These are phyloP conservation scores for Caryocar brasiliense DNA, from an alignment of 441 rosid species.

Conservation along the genomic window DNA sequence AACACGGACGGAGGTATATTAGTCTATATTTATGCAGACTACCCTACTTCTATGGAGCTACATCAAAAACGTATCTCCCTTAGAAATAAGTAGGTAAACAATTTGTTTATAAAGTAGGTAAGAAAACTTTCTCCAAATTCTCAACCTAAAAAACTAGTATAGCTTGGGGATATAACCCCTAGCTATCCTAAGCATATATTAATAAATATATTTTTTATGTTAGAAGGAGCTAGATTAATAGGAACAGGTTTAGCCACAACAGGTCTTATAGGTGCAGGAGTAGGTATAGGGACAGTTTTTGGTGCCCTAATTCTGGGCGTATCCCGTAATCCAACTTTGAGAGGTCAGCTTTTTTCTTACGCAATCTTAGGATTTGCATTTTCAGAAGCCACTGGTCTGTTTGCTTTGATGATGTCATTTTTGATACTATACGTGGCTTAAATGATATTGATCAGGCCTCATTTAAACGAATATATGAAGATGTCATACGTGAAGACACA, in stretches of 20 bases:
- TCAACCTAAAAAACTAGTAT: too few relatives aligned
- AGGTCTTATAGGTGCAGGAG: background rate
- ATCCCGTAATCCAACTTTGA: background rate
- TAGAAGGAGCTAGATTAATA: background rate
- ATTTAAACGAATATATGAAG: background rate
- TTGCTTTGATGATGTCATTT: slow-evolving; percentile 4
- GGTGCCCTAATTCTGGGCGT: background rate
- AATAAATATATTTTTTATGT: too few relatives aligned
- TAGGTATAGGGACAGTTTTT: background rate
- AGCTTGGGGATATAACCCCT: too few relatives aligned
- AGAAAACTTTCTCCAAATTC: too few relatives aligned
- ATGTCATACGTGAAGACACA: background rate
- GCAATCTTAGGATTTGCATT: slow-evolving; percentile 4
- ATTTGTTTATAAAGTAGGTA: too few relatives aligned
- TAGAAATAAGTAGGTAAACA: too few relatives aligned
- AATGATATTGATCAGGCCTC: background rate
- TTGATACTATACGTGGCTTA: background rate
- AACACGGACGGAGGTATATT: too few relatives aligned
- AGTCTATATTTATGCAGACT: too few relatives aligned
- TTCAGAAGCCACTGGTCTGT: background rate
- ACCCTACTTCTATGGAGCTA: too few relatives aligned
- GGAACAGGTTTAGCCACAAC: background rate
- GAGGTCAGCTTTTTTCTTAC: background rate
- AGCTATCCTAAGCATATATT: too few relatives aligned
- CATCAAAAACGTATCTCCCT: too few relatives aligned